These are phyloP conservation scores for Fusarium sp. DNA, from an alignment of 2,329 filamentous ascomycete species.

Conservation along the genomic window DNA sequence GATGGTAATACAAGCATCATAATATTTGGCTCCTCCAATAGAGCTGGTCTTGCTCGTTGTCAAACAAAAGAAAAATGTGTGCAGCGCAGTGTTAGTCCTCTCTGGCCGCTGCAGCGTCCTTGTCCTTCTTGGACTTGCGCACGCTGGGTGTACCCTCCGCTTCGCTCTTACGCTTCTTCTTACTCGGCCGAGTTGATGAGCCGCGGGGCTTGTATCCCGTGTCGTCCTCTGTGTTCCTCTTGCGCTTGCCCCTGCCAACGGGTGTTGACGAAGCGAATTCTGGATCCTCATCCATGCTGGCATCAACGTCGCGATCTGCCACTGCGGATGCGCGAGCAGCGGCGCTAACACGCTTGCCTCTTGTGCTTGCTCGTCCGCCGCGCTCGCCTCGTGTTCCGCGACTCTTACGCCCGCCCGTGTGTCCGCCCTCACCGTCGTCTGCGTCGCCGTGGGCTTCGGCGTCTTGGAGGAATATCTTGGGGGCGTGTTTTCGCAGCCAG, in stretches of 20 bases:
- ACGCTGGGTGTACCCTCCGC: constrained; percentile 49
- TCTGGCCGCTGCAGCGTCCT: constrained; percentile 33
- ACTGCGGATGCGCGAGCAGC: constrained; percentile 36
- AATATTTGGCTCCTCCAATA: background rate
- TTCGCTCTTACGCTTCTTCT: constrained; percentile 69
- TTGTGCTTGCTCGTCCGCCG: constrained; percentile 53
- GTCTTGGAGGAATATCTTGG: constrained; percentile 85
- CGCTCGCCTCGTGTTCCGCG: constrained; percentile 48
- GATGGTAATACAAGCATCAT: constrained; percentile 26
- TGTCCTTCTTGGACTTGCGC: constrained; percentile 51
- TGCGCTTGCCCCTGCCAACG: constrained; percentile 55
- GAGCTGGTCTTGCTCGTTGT: constrained; percentile 9
- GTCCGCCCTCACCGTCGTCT: constrained; percentile 47
- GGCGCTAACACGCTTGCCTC: constrained; percentile 49
- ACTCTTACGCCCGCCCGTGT: constrained; percentile 49
- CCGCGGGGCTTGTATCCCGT: constrained; percentile 67
- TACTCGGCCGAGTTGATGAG: constrained; percentile 61
- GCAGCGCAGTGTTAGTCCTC: constrained; percentile 44
- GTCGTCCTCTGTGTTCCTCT: constrained; percentile 67
- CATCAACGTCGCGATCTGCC: constrained; percentile 46
- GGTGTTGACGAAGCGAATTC: constrained; percentile 49
- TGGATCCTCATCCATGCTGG: constrained; percentile 53
- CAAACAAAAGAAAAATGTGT: background rate
- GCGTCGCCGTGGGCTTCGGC: constrained; percentile 56
- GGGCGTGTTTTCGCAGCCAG: constrained; percentile 88